Evolutionary conservation across 2,329 filamentous ascomycete genomes (phyloP).

Genomic region (Coniochaeta sp.): DNA sequence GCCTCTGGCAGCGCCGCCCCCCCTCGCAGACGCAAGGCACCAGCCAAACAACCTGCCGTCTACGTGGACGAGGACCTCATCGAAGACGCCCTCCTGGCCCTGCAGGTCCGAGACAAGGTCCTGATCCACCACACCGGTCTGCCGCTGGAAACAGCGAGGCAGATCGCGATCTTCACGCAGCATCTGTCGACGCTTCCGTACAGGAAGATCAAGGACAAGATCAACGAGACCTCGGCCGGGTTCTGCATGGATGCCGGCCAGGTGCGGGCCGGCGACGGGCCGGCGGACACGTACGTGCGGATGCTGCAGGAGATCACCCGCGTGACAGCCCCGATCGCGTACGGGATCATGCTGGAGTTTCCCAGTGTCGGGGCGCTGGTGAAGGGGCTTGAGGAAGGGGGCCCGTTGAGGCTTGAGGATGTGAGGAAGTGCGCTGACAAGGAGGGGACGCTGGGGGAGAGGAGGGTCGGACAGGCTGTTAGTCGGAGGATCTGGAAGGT

Average conservation of each 20-base stretch:
- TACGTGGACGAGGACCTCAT: conserved; percentile 60
- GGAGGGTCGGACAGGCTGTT: conserved; percentile 47
- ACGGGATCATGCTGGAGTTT: conserved; percentile 59
- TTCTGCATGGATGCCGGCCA: conserved; percentile 79
- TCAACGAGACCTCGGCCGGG: conserved; percentile 38
- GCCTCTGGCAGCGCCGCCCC: conserved; percentile 9
- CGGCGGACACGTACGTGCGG: conserved; percentile 59
- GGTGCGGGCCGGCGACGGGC: conserved; percentile 60
- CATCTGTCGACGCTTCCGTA: conserved; percentile 73
- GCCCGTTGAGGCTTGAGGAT: conserved; percentile 54
- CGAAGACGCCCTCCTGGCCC: conserved; percentile 61
- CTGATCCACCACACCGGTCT: conserved; percentile 62
- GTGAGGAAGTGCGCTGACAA: conserved; percentile 50
- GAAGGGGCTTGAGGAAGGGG: conserved; percentile 46
- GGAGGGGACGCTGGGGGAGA: conserved; percentile 48
- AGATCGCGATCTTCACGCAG: conserved; percentile 68
- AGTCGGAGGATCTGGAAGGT: conserved; percentile 53
- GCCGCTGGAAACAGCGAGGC: conserved; percentile 59
- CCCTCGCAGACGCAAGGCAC: conserved; percentile 32
- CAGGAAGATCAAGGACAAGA: conserved; percentile 43
- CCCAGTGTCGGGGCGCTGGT: conserved; percentile 50
- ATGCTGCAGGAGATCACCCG: conserved; percentile 72
- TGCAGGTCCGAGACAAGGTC: conserved; percentile 61
- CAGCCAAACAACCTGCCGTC: conserved; percentile 15
- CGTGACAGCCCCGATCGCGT: conserved; percentile 64